Evolutionary conservation across 345 rosid genomes (phyloP), one percentile per base, ranked within the genome.

Genomic region (Mercurialis annua): DNA sequence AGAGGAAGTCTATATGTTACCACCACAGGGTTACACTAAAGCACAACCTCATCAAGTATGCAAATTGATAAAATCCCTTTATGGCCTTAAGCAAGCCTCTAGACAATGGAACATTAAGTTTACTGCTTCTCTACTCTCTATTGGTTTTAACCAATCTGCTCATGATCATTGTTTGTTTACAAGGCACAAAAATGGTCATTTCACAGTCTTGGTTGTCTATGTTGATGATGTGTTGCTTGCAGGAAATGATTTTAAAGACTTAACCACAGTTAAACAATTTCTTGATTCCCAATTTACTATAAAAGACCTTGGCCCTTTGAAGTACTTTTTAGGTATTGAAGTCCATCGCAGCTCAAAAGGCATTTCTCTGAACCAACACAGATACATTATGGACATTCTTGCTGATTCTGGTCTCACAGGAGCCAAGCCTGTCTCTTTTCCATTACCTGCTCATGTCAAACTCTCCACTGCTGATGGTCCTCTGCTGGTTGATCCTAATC

Each of bases 111-210:
- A 56, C 1, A 29, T 1, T 15, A 21, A 56, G 14, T 16, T 56
- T 21, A 56, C 42, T 15, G 1, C 1, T 27, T 4, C 1, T 10
- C 12, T 54, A 10, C 9, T 11, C 2, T 9, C 0, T 5, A 29
- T 11, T n/a, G 42, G 42, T 29, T 31, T 56, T 16, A 3, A 3
- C 5, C 10, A 56, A 9, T 56, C 40, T 4, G 2, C 2, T 5
- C 12, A 15, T 29, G 60, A 56, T 20, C 2, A 16, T 15, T 56
- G 42, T n/a, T 33, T 56, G 14, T 56, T 56, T 17, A 29, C 10
- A 0, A 17, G 16, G 1, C 1, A 2, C 1, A 5, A 0, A 16
- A 2, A 1, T 15, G 4, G 0, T 9, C 6, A 4, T 15, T 56
- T 56, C 18, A 5, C 29, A 5, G 23, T 18, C 0, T 30, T 30